These are phyloP conservation scores for Phytophthora kernoviae DNA, from an alignment of 352 stramenopile genomes.

Conservation along the genomic window DNA sequence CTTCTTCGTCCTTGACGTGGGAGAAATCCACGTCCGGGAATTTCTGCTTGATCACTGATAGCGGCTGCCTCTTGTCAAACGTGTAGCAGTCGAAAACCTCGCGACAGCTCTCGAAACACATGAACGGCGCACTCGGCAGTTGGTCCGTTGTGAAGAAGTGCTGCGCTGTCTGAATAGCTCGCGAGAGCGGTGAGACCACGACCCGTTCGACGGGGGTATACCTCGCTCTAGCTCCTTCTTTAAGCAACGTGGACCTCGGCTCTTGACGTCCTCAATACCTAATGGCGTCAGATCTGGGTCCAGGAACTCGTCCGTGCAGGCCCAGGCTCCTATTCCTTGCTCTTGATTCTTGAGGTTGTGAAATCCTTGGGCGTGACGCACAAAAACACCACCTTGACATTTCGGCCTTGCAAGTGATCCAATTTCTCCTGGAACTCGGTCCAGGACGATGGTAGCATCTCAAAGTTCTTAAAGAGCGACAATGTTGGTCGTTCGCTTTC, in stretches of 20 bases:
- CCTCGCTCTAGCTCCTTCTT: conserved; percentile 43
- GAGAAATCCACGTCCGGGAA: conserved; percentile 72
- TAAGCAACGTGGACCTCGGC: conserved; percentile 42
- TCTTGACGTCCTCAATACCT: conserved; percentile 49
- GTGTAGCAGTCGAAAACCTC: conserved; percentile 73
- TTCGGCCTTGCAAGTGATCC: conserved; percentile 17
- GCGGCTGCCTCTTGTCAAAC: conserved; percentile 62
- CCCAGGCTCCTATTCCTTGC: conserved; percentile 57
- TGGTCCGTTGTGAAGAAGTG: conserved; percentile 51
- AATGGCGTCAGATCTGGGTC: conserved; percentile 65
- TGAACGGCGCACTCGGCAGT: conserved; percentile 34
- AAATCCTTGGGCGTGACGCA: conserved; percentile 66
- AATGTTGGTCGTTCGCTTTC: not conserved
- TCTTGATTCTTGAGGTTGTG: conserved; percentile 67
- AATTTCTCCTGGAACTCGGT: conserved; percentile 19
- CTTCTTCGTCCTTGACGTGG: conserved; percentile 50
- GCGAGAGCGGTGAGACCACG: conserved; percentile 68
- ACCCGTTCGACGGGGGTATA: conserved; percentile 69
- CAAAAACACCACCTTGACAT: conserved; percentile 70
- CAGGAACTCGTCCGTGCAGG: conserved; percentile 56
- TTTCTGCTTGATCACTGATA: conserved; percentile 45
- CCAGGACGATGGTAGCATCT: conserved; percentile 29
- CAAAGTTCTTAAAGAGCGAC: conserved; percentile 38
- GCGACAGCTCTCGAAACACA: conserved; percentile 63
- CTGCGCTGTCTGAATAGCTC: conserved; percentile 70